These are phyloP conservation scores for Epithele typhae DNA, from an alignment of 768 basidiomycete species.

Conservation along the genomic window DNA sequence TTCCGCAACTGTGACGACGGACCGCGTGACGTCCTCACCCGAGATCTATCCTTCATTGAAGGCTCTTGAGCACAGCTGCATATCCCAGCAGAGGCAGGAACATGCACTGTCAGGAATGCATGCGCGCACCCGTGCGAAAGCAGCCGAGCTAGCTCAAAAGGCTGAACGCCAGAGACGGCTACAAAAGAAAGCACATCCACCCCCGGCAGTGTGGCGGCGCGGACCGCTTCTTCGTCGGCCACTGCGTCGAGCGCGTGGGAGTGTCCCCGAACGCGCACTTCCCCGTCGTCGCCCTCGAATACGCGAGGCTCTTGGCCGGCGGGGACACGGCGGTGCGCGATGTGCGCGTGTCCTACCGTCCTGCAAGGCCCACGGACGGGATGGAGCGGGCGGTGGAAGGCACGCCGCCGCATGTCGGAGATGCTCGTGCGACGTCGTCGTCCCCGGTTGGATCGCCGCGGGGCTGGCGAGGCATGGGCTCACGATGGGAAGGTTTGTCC, in stretches of 20 bases:
- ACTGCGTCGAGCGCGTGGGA: slow-evolving; percentile 9
- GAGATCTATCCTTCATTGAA: slow-evolving; percentile 51
- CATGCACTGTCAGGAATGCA: no score
- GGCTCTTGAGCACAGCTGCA: slow-evolving; percentile 58
- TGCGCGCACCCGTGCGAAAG: no score
- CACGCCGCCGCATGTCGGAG: no score
- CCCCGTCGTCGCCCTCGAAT: slow-evolving; percentile 1
- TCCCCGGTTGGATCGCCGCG: slow-evolving; percentile 4
- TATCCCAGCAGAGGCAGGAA: neutral
- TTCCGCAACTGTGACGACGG: slow-evolving; percentile 64
- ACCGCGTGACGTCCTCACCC: slow-evolving; percentile 60
- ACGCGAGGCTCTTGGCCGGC: no score
- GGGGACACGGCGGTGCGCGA: neutral
- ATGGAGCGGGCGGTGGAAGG: no score
- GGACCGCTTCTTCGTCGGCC: slow-evolving; percentile 9
- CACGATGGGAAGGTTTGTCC: no score
- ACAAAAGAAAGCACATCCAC: slow-evolving; percentile 37
- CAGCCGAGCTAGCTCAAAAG: neutral
- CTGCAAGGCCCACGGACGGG: no score
- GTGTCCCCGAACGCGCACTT: slow-evolving; percentile 8
- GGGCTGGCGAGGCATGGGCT: neutral
- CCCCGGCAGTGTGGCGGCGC: slow-evolving; percentile 51
- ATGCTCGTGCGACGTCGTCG: slow-evolving; percentile 5
- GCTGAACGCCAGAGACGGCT: neutral
- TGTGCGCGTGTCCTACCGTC: slow-evolving; percentile 6